A percentile compares a stretch with the other conserved stretches of the same genome.
phyloP scores from a whole-genome alignment of 257 asterid species.

The Striga asiatica region DNA sequence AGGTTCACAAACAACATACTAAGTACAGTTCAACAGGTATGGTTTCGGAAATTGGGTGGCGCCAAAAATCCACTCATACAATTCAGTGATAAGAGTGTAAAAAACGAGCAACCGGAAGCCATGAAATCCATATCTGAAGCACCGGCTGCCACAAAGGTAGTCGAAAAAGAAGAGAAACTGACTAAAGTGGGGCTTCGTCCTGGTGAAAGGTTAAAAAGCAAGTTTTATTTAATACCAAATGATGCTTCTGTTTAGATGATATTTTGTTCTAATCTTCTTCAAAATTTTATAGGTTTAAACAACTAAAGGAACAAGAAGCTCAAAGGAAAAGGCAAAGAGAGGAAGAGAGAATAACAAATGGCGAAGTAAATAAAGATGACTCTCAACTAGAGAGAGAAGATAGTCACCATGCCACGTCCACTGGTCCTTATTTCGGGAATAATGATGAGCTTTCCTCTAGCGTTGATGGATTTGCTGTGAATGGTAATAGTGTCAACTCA shows the following conservation, averaged over 20 bases:
- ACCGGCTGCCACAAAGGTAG: constrained; percentile 25
- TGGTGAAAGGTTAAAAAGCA: constrained; percentile 67
- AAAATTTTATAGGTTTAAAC: constrained; percentile 60
- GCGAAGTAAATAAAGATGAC: constrained; percentile 20
- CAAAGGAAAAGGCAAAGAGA: constrained; percentile 46
- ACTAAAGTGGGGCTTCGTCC: constrained; percentile 59
- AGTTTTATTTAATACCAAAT: background rate
- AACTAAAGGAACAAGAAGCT: constrained; percentile 87
- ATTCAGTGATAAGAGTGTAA: constrained; percentile 31
- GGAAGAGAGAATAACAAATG: constrained; percentile 41
- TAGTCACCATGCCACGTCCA: constrained; percentile 10
- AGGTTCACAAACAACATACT: constrained; percentile 94
- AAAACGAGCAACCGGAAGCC: constrained; percentile 37
- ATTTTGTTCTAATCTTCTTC: constrained; percentile 3
- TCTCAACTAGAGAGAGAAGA: constrained; percentile 20
- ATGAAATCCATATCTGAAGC: constrained; percentile 41
- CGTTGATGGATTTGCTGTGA: constrained; percentile 23
- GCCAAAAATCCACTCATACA: constrained; percentile 49
- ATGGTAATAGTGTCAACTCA: constrained; percentile 31
- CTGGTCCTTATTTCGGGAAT: constrained; percentile 10
- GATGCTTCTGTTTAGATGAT: background rate
- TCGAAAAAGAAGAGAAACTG: constrained; percentile 28
- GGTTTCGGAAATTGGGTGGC: constrained; percentile 90
- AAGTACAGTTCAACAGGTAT: constrained; percentile 82
- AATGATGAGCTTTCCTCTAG: constrained; percentile 16